Percentiles rank a stretch among this genome's conserved stretches.
Conservation (phyloP, 176 grass and related monocot genomes). For the Carex myosuroides region DNA sequence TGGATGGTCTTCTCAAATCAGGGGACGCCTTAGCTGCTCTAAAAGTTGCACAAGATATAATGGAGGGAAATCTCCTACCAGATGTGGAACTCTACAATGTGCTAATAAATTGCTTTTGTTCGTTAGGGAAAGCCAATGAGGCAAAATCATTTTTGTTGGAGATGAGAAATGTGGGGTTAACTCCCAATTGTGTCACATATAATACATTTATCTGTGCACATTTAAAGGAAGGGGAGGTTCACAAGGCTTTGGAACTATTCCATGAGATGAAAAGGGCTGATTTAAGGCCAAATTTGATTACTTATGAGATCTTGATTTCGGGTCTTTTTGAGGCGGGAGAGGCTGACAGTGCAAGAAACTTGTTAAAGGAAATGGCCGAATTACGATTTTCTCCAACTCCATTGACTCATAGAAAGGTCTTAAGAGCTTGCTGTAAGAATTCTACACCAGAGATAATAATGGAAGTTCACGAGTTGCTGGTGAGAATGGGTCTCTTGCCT, state of each 20-base stretch:
- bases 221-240: slow-evolving; percentile 49
- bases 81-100: slow-evolving; percentile 89
- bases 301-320: slow-evolving; percentile 52
- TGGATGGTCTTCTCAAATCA: slow-evolving; percentile 71
- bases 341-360: slow-evolving; percentile 41
- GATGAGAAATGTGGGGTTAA: slow-evolving; percentile 70
- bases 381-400: slow-evolving; percentile 40
- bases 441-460: slow-evolving; percentile 35
- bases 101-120: slow-evolving; percentile 88
- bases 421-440: slow-evolving; percentile 59
- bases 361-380: slow-evolving; percentile 56
- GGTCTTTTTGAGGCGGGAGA: slow-evolving; percentile 39
- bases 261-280: slow-evolving; percentile 43
- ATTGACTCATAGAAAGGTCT: slow-evolving; percentile 43
- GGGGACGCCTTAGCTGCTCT: slow-evolving; percentile 56
- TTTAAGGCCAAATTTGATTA: slow-evolving; percentile 74
- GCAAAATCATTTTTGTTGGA: slow-evolving; percentile 58
- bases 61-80: slow-evolving; percentile 46
- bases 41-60: slow-evolving; percentile 63
- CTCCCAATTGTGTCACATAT: slow-evolving; percentile 70
- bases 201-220: slow-evolving; percentile 73
- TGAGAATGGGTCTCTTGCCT: slow-evolving; percentile 41
- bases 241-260: slow-evolving; percentile 51
- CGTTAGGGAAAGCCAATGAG: slow-evolving; percentile 44
- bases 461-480: slow-evolving; percentile 63